A percentile compares a stretch with the other conserved stretches of the same genome.
Conservation (phyloP, 257 asterid species). For the Solanum tarijense region DNA sequence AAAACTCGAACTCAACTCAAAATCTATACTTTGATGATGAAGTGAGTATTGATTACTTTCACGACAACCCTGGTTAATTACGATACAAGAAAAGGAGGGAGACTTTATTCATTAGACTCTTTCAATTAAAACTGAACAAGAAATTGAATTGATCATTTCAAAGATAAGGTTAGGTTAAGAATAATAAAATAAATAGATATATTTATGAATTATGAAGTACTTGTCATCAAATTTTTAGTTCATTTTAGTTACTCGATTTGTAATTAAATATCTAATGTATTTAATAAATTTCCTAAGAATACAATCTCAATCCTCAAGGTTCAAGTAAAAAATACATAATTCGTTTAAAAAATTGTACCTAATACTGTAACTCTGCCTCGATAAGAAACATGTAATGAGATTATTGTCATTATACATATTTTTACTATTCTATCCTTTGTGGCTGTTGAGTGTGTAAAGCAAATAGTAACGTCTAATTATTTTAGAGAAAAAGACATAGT, state of each 20-base stretch:
- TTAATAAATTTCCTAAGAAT: background rate
- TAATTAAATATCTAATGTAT: background rate
- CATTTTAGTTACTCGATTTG: background rate
- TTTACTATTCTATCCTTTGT: background rate
- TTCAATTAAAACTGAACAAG: background rate
- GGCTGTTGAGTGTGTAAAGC: background rate
- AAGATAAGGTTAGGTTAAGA: background rate
- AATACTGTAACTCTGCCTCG: background rate
- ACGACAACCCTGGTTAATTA: background rate
- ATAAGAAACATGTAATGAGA: background rate
- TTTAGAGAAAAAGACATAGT: background rate
- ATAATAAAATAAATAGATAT: background rate
- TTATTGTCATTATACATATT: background rate
- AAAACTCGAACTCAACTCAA: accelerated
- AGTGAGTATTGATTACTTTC: background rate
- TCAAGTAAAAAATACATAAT: background rate
- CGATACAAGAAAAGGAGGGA: background rate
- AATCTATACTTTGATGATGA: background rate
- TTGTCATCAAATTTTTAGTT: background rate
- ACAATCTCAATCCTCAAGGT: background rate
- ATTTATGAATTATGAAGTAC: background rate
- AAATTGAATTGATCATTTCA: background rate
- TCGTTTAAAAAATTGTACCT: background rate
- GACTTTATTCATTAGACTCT: background rate
- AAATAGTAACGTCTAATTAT: background rate